These are phyloP conservation scores for Spathaspora boniae DNA, from an alignment of 805 yeast genomes.

Conservation along the genomic window DNA sequence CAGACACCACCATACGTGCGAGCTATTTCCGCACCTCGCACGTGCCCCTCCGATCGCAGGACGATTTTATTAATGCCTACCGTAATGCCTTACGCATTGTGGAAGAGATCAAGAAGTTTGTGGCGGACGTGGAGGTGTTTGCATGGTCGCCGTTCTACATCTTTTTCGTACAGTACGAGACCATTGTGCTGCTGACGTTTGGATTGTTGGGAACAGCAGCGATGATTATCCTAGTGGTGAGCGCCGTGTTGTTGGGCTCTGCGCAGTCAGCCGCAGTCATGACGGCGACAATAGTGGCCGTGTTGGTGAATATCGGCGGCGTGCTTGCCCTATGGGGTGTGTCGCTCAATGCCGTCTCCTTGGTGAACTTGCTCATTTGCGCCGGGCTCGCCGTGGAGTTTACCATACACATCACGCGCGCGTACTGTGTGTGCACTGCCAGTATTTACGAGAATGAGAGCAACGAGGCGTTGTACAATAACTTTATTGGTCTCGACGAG, in stretches of 20 bases:
- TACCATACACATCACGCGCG: slow-evolving; percentile 81
- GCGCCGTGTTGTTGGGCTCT: slow-evolving; percentile 66
- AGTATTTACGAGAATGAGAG: slow-evolving; percentile 14
- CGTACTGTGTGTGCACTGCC: slow-evolving; percentile 54
- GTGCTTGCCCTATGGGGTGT: slow-evolving; percentile 72
- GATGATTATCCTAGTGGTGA: slow-evolving; percentile 46
- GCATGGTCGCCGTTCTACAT: slow-evolving; percentile 94
- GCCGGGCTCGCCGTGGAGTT: slow-evolving; percentile 92
- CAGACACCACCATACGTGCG: slow-evolving; percentile 42
- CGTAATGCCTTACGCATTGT: slow-evolving; percentile 67
- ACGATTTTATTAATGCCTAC: slow-evolving; percentile 79
- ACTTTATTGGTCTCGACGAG: slow-evolving; percentile 13
- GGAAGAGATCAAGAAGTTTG: slow-evolving; percentile 46
- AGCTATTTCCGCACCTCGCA: slow-evolving; percentile 82
- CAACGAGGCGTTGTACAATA: slow-evolving; percentile 13
- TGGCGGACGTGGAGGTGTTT: slow-evolving; percentile 52
- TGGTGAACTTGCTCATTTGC: slow-evolving; percentile 90
- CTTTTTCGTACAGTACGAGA: slow-evolving; percentile 82
- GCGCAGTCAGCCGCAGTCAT: slow-evolving; percentile 55
- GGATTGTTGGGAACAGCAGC: slow-evolving; percentile 52
- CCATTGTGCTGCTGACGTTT: slow-evolving; percentile 59
- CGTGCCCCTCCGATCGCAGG: slow-evolving; percentile 72
- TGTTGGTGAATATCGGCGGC: slow-evolving; percentile 74
- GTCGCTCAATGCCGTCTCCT: slow-evolving; percentile 80
- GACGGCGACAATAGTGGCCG: slow-evolving; percentile 55